Evolutionary conservation across 495 filamentous ascomycete species (phyloP).

Genomic region (Trichodelitschia bisporula): DNA sequence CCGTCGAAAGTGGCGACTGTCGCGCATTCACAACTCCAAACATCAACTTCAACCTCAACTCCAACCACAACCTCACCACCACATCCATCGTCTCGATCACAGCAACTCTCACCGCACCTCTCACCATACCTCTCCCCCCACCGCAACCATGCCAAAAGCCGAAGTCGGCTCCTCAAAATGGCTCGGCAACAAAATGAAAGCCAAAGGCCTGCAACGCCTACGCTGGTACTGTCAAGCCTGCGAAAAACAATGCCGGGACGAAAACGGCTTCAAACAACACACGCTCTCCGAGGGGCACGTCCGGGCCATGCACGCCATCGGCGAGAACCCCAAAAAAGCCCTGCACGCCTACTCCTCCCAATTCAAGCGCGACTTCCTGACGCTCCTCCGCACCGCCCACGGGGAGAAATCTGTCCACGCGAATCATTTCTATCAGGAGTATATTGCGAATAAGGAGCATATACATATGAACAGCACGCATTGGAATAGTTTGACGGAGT

Average conservation of each 20-base stretch:
- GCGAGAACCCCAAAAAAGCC: slow-evolving; percentile 54
- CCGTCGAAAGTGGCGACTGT: no score
- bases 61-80: no score
- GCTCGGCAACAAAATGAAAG: slow-evolving; percentile 71
- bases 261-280: slow-evolving; percentile 60
- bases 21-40: no score
- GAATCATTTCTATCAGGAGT: slow-evolving; percentile 85
- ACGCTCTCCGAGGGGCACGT: slow-evolving; percentile 61
- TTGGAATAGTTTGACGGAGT: slow-evolving; percentile 68
- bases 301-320: slow-evolving; percentile 61
- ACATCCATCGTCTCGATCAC: no score
- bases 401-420: slow-evolving; percentile 65
- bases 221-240: slow-evolving; percentile 67
- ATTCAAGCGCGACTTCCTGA: slow-evolving; percentile 61
- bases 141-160: slow-evolving; percentile 63
- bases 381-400: slow-evolving; percentile 49
- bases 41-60: no score
- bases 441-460: slow-evolving; percentile 59
- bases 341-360: slow-evolving; percentile 54
- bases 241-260: slow-evolving; percentile 35
- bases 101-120: no score
- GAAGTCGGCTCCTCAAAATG: slow-evolving; percentile 74
- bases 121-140: no score
- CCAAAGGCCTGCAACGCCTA: slow-evolving; percentile 64
- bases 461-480: slow-evolving; percentile 83